phyloP scores from a whole-genome alignment of 768 basidiomycete genomes.

The Leccinum disarticulatum region DNA sequence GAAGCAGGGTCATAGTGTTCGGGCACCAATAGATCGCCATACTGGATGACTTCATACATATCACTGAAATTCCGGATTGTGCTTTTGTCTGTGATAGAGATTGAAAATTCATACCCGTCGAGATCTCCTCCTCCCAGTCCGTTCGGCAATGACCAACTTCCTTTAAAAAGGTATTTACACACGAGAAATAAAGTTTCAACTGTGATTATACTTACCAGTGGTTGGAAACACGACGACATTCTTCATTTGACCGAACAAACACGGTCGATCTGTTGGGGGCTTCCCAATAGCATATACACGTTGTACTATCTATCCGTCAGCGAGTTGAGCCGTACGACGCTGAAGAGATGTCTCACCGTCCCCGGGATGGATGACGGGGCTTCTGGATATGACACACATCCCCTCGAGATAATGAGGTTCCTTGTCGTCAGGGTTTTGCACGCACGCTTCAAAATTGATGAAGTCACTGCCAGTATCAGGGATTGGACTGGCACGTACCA shows the following conservation, averaged over 20 bases:
- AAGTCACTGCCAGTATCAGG: background rate
- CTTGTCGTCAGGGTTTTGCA: constrained; percentile 50
- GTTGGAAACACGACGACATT: constrained; percentile 75
- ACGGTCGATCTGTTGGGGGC: constrained; percentile 55
- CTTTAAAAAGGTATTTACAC: constrained; percentile 32
- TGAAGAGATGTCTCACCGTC: constrained; percentile 47
- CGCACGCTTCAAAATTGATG: constrained; percentile 45
- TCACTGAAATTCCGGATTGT: constrained; percentile 44
- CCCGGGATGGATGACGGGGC: constrained; percentile 74
- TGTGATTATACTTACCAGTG: constrained; percentile 42
- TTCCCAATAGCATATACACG: constrained; percentile 69
- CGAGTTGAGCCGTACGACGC: background rate
- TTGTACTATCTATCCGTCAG: constrained; percentile 48
- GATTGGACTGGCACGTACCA: constrained; percentile 44
- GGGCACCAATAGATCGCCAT: constrained; percentile 55
- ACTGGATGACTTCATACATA: constrained; percentile 58
- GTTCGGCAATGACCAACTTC: constrained; percentile 62
- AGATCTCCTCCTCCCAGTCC: constrained; percentile 75
- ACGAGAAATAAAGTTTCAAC: background rate
- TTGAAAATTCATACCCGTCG: constrained; percentile 54
- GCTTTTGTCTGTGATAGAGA: background rate
- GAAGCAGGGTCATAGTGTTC: constrained; percentile 48
- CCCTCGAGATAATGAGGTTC: constrained; percentile 60
- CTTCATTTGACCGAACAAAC: constrained; percentile 58
- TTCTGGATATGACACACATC: constrained; percentile 61